A percentile compares a stretch with the other conserved stretches of the same genome.
These are phyloP conservation scores for Onygena corvina DNA, from an alignment of 2,329 filamentous ascomycete genomes.

Conservation along the genomic window DNA sequence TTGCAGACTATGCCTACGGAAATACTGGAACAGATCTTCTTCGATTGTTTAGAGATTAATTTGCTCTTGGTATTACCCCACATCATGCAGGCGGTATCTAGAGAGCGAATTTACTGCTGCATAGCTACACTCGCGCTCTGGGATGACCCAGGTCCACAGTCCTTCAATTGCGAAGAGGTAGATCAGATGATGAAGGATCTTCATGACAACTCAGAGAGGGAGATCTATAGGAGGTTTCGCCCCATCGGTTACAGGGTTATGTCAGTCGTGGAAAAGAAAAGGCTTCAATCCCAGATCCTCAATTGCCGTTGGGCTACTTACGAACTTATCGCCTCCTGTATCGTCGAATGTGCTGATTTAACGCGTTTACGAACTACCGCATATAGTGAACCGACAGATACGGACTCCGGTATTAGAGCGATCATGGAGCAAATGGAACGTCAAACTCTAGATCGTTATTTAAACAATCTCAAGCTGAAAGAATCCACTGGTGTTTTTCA, in stretches of 20 bases:
- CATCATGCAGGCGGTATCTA: slow-evolving; percentile 31
- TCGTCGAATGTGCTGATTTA: background rate
- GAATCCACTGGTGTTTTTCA: too few relatives aligned
- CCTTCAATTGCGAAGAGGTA: background rate
- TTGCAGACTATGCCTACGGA: slow-evolving; percentile 40
- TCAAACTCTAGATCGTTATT: background rate
- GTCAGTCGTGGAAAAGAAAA: slow-evolving; percentile 19
- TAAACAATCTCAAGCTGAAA: background rate
- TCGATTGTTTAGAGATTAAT: slow-evolving; percentile 37
- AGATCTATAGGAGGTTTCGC: slow-evolving; percentile 20
- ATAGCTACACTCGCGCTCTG: slow-evolving; percentile 34
- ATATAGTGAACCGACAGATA: background rate
- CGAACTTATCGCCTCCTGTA: slow-evolving; percentile 19
- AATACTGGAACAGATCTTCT: slow-evolving; percentile 43
- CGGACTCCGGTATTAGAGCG: slow-evolving; percentile 19
- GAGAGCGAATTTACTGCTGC: slow-evolving; percentile 30
- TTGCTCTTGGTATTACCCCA: slow-evolving; percentile 33
- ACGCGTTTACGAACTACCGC: background rate
- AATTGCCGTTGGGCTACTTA: slow-evolving; percentile 32
- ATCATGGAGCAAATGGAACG: too few relatives aligned
- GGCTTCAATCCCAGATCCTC: slow-evolving; percentile 25
- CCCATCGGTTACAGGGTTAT: slow-evolving; percentile 28
- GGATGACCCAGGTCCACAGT: slow-evolving; percentile 18
- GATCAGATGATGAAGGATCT: slow-evolving; percentile 3
- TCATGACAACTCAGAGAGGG: slow-evolving; percentile 15